Conservation (phyloP, 2,329 filamentous ascomycete species). For the Aureobasidium sp. region DNA sequence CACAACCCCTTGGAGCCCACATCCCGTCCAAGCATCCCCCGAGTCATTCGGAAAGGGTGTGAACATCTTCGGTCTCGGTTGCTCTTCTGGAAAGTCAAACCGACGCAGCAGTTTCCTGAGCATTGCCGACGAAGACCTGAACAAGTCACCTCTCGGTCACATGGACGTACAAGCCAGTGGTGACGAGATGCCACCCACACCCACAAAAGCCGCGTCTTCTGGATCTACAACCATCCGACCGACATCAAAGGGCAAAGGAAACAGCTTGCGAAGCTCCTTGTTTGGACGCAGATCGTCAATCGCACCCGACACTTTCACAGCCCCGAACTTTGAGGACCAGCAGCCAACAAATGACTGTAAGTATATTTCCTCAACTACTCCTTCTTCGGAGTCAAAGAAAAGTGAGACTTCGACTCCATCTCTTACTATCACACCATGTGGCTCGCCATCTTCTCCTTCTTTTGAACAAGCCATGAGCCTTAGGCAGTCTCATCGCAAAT, state of each 20-base stretch:
- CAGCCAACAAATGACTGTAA: constrained; percentile 28
- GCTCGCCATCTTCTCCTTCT: constrained; percentile 27
- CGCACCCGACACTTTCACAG: constrained; percentile 38
- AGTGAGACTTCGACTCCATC: constrained; percentile 23
- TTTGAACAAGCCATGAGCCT: constrained; percentile 31
- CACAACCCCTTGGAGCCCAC: constrained; percentile 70
- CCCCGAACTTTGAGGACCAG: constrained; percentile 24
- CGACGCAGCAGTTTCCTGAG: constrained; percentile 67
- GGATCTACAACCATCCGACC: constrained; percentile 23
- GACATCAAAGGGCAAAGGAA: constrained; percentile 42
- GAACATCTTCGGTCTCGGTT: constrained; percentile 47
- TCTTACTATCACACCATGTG: constrained; percentile 27
- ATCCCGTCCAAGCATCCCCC: constrained; percentile 52
- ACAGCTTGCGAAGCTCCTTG: constrained; percentile 42
- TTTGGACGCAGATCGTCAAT: constrained; percentile 40
- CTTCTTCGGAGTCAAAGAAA: constrained; percentile 20
- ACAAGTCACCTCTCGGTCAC: constrained; percentile 47
- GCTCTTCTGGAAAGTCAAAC: constrained; percentile 38
- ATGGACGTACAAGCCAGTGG: constrained; percentile 48
- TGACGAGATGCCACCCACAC: constrained; percentile 85
- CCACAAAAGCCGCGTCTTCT: constrained; percentile 62
- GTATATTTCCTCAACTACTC: constrained; percentile 20
- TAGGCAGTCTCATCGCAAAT: constrained; percentile 28
- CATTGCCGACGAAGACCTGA: constrained; percentile 66
- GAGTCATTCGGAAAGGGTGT: constrained; percentile 58